These are phyloP conservation scores for Gossypium lobatum DNA, from an alignment of 441 rosid genomes.

Conservation along the genomic window DNA sequence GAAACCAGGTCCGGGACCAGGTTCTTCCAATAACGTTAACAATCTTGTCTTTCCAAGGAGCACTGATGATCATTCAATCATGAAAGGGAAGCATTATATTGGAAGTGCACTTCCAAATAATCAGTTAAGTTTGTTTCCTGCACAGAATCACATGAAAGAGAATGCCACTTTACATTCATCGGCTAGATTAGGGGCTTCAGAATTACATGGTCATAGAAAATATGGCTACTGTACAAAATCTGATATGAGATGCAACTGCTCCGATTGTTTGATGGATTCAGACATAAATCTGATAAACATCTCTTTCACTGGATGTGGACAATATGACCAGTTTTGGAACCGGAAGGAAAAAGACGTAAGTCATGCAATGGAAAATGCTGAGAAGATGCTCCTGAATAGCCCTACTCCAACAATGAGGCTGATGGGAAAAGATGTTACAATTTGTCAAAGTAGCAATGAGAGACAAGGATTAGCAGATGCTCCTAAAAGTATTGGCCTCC, in stretches of 20 bases:
- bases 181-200: slow-evolving; percentile 30
- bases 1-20: slow-evolving; percentile 15
- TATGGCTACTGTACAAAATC: slow-evolving; percentile 14
- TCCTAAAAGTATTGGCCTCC: slow-evolving; percentile 14
- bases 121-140: slow-evolving; percentile 26
- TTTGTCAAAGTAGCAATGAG: slow-evolving; percentile 30
- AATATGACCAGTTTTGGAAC: slow-evolving; percentile 20
- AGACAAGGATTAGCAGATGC: slow-evolving; percentile 25
- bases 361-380: slow-evolving; percentile 15
- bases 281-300: slow-evolving; percentile 20
- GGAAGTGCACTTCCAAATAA: slow-evolving; percentile 22
- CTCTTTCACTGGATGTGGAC: slow-evolving; percentile 16
- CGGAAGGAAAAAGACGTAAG: slow-evolving; percentile 12
- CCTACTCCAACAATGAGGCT: slow-evolving; percentile 46
- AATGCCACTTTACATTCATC: slow-evolving; percentile 19
- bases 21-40: slow-evolving; percentile 21
- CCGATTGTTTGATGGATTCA: slow-evolving; percentile 19
- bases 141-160: slow-evolving; percentile 17
- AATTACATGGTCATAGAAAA: slow-evolving; percentile 18
- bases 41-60: slow-evolving; percentile 14
- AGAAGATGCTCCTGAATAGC: slow-evolving; percentile 18
- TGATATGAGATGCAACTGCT: slow-evolving; percentile 19
- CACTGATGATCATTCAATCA: slow-evolving; percentile 16
- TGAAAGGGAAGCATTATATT: slow-evolving; percentile 18
- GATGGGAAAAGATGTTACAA: slow-evolving; percentile 61